A percentile compares a stretch with the other conserved stretches of the same genome.
These are phyloP conservation scores for Pugionium dolabratum DNA, from an alignment of 345 rosid genomes.

Conservation along the genomic window DNA sequence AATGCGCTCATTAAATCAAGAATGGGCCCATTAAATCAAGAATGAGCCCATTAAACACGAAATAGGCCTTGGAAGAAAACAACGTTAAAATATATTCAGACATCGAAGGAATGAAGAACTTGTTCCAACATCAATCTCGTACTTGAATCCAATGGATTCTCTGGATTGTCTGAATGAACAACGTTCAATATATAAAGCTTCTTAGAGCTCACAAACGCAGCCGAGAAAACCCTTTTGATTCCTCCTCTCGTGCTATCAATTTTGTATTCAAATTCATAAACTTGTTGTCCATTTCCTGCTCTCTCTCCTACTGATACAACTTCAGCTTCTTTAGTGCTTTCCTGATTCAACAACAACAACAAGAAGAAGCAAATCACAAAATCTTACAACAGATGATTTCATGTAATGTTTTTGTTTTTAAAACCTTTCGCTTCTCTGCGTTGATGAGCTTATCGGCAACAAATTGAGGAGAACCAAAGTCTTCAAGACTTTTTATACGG, in stretches of 20 bases:
- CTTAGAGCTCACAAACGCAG: conserved; percentile 75
- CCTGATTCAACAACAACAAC: conserved; percentile 46
- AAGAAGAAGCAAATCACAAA: conserved; percentile 1
- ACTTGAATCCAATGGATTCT: conserved; percentile 62
- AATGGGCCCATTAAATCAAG: too few relatives aligned
- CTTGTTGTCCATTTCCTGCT: conserved; percentile 61
- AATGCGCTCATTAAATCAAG: too few relatives aligned
- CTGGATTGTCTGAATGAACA: conserved; percentile 71
- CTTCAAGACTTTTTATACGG: conserved; percentile 69
- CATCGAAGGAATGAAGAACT: conserved; percentile 82
- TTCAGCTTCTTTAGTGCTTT: conserved; percentile 78
- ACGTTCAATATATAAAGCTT: conserved; percentile 78
- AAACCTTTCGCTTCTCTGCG: conserved; percentile 81
- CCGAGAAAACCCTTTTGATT: conserved; percentile 76
- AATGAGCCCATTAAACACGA: too few relatives aligned
- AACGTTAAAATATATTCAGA: not conserved
- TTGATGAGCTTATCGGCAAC: conserved; percentile 85
- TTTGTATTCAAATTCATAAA: conserved; percentile 80
- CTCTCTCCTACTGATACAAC: conserved; percentile 73
- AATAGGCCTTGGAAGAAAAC: not conserved
- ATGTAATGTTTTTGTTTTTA: not conserved
- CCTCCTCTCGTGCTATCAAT: conserved; percentile 88
- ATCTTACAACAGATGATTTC: not conserved
- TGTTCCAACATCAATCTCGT: conserved; percentile 63
- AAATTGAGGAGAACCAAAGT: conserved; percentile 78